Percentiles rank a stretch among this genome's conserved stretches.
phyloP scores from a whole-genome alignment of 2,329 filamentous ascomycete genomes.

The Leptoxyphium fumago region DNA sequence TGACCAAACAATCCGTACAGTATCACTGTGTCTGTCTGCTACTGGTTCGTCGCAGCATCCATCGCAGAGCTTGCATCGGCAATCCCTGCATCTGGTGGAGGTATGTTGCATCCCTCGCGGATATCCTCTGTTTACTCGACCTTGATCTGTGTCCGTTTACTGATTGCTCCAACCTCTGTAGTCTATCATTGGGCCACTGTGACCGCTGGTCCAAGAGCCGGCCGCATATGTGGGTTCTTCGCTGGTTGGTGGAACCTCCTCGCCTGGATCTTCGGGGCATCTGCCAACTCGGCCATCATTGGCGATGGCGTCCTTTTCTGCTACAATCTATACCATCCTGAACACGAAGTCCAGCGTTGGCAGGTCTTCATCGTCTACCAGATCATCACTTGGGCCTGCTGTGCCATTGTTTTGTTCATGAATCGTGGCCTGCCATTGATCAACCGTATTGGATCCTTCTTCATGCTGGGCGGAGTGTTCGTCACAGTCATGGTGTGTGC shows the following conservation, averaged over 20 bases:
- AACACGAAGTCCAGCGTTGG: conserved; percentile 32
- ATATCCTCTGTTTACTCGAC: too few relatives aligned
- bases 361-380: conserved; percentile 37
- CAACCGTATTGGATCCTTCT: conserved; percentile 36
- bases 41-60: conserved; percentile 35
- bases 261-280: conserved; percentile 34
- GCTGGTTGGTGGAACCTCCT: conserved; percentile 37
- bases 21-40: conserved; percentile 35
- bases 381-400: conserved; percentile 32
- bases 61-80: conserved; percentile 35
- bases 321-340: conserved; percentile 34
- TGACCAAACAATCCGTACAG: neutral
- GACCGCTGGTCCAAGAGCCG: conserved; percentile 32
- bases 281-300: conserved; percentile 28
- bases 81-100: conserved; percentile 20
- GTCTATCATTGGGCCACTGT: conserved; percentile 41
- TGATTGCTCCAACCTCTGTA: conserved; percentile 4
- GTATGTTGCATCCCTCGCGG: neutral
- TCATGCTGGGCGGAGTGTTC: conserved; percentile 39
- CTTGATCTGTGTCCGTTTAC: conserved; percentile 18
- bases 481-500: conserved; percentile 42
- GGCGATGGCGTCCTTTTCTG: conserved; percentile 33
- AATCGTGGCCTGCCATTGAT: conserved; percentile 39
- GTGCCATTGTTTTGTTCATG: conserved; percentile 35
- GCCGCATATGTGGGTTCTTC: conserved; percentile 33